Percentiles rank a stretch among this genome's conserved stretches.
phyloP scores from a whole-genome alignment of 495 filamentous ascomycete genomes.

The Penicillium cinerascens region DNA sequence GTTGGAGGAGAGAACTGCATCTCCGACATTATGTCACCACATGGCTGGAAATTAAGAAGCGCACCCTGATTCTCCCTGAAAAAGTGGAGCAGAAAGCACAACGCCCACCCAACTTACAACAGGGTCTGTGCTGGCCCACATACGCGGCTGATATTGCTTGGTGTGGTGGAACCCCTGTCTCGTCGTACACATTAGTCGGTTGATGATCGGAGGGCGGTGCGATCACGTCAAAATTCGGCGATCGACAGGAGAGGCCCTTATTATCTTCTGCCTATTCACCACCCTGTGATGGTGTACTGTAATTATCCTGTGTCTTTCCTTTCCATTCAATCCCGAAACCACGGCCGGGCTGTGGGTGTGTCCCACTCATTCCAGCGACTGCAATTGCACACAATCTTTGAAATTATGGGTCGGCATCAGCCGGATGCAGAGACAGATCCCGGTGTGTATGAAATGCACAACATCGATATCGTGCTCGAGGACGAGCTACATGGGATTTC shows the following conservation, averaged over 20 bases:
- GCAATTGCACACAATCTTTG: background rate
- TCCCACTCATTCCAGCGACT: background rate
- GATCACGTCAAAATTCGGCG: slow-evolving; percentile 1
- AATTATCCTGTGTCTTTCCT: too few relatives aligned
- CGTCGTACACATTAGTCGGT: background rate
- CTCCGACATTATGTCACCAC: slow-evolving; percentile 1
- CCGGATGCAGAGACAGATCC: background rate
- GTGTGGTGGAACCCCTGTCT: background rate
- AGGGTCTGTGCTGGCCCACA: background rate
- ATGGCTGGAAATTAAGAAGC: background rate
- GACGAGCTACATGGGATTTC: background rate
- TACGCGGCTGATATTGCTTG: background rate
- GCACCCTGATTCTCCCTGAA: background rate
- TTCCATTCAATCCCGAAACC: background rate
- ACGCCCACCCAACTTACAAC: background rate
- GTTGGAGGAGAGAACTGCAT: background rate
- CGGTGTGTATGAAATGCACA: background rate
- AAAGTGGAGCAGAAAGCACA: background rate
- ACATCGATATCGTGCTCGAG: background rate
- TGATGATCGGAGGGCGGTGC: background rate
- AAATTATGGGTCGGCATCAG: background rate
- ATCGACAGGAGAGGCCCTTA: background rate
- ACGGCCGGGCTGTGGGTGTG: background rate
- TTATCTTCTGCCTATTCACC: background rate
- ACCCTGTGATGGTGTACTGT: background rate